Conservation (phyloP, 2,329 filamentous ascomycete genomes). For the Dactylellina leptospora region DNA sequence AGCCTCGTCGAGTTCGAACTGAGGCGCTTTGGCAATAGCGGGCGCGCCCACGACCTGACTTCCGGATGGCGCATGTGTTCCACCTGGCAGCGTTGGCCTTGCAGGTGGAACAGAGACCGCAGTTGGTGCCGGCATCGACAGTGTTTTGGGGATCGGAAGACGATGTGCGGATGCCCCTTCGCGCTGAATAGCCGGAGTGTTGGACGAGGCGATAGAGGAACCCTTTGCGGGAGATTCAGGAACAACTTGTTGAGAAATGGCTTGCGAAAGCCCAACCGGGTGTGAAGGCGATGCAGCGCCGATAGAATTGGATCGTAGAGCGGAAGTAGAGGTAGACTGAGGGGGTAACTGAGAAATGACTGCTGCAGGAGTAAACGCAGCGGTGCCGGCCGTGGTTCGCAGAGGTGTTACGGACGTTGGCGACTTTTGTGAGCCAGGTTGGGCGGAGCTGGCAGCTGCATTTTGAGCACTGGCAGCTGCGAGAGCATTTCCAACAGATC, state of each 20-base stretch:
- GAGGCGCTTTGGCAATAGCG: conserved; percentile 79
- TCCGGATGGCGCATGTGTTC: conserved; percentile 72
- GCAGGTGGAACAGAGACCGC: conserved; percentile 76
- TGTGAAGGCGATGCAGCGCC: conserved; percentile 65
- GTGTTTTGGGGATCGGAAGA: conserved; percentile 80
- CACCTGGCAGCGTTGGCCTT: conserved; percentile 84
- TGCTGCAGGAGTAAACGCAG: conserved; percentile 18
- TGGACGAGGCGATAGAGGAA: conserved; percentile 45
- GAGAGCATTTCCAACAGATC: conserved; percentile 40
- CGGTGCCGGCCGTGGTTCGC: conserved; percentile 7
- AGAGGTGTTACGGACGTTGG: conserved; percentile 35
- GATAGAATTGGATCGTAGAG: conserved; percentile 60
- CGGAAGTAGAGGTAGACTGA: conserved; percentile 64
- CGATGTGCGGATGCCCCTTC: conserved; percentile 45
- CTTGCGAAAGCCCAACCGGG: conserved; percentile 64
- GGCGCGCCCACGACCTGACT: conserved; percentile 89
- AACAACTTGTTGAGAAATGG: conserved; percentile 66
- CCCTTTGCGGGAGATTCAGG: conserved; percentile 60
- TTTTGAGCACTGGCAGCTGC: conserved; percentile 38
- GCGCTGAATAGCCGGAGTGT: conserved; percentile 42
- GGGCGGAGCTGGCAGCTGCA: neutral
- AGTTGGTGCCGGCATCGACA: conserved; percentile 75
- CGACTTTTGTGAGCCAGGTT: conserved; percentile 43
- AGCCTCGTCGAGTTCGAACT: conserved; percentile 87
- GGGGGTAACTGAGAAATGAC: conserved; percentile 60